Conservation (phyloP, 257 asterid genomes). For the Paulownia fortunei region DNA sequence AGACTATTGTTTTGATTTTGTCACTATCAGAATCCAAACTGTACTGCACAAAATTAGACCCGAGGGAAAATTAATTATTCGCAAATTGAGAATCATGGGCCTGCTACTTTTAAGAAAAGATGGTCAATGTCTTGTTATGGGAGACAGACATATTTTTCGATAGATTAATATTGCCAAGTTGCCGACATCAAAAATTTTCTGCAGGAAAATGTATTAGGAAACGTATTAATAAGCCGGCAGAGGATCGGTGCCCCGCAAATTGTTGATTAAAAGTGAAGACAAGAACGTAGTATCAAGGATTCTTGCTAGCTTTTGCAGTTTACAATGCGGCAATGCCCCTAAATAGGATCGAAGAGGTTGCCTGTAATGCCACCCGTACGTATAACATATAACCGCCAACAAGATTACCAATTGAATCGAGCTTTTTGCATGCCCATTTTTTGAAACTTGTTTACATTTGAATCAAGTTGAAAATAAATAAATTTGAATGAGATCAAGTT, state of each 20-base stretch:
- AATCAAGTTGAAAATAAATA: neutral
- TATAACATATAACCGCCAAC: neutral
- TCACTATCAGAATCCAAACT: neutral
- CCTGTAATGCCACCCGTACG: neutral
- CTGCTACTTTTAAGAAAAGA: constrained; percentile 22
- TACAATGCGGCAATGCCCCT: constrained; percentile 11
- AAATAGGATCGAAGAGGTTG: neutral
- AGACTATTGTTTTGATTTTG: neutral
- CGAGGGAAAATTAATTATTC: neutral
- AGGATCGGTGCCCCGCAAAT: neutral
- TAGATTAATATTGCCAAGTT: constrained; percentile 29
- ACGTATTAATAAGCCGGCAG: constrained; percentile 1
- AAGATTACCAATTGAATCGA: neutral
- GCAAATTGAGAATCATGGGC: constrained; percentile 15
- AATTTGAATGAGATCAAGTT: neutral
- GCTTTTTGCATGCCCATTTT: neutral
- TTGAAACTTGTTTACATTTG: neutral
- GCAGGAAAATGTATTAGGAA: constrained; percentile 8
- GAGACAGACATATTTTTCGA: constrained; percentile 29
- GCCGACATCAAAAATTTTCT: constrained; percentile 21
- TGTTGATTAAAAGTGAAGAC: constrained; percentile 30
- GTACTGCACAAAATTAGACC: neutral
- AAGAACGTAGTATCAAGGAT: neutral
- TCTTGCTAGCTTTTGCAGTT: constrained; percentile 21
- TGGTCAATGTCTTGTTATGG: constrained; percentile 22